Percentiles rank a stretch among this genome's conserved stretches.
These are phyloP conservation scores for Dactylellina leptospora DNA, from an alignment of 2,329 filamentous ascomycete species.

Conservation along the genomic window DNA sequence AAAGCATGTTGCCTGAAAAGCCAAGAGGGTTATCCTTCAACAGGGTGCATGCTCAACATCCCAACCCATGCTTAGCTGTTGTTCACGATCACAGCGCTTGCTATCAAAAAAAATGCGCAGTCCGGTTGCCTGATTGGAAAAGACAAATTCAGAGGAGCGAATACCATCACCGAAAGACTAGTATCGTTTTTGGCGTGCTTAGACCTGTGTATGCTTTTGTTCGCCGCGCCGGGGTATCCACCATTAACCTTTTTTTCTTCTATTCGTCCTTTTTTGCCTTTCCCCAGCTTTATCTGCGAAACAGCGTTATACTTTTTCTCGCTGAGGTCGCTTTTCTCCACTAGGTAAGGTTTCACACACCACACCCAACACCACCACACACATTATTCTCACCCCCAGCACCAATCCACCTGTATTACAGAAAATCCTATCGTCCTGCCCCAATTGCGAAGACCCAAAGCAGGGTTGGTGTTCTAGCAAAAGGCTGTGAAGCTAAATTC, in stretches of 20 bases:
- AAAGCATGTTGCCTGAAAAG: conserved; percentile 54
- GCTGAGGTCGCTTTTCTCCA: conserved; percentile 10
- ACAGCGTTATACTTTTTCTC: conserved; percentile 32
- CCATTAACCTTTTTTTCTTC: not conserved
- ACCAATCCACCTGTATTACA: conserved; percentile 6
- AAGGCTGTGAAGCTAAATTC: conserved; percentile 32
- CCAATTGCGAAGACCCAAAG: conserved; percentile 45
- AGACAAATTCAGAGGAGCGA: conserved; percentile 28
- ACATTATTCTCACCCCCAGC: not conserved
- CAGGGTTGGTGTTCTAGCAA: conserved; percentile 12
- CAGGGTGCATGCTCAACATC: conserved; percentile 6
- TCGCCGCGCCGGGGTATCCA: conserved; percentile 16
- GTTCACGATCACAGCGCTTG: conserved; percentile 6
- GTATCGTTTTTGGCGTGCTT: too few species aligned
- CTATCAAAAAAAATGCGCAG: conserved; percentile 20
- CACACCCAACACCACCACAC: conserved; percentile 25
- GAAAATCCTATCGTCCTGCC: conserved; percentile 52
- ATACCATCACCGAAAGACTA: conserved; percentile 6
- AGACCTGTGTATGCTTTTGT: conserved; percentile 5
- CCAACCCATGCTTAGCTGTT: conserved; percentile 20
- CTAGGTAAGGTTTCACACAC: conserved; percentile 41
- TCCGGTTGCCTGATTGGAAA: conserved; percentile 50
- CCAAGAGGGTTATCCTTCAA: conserved; percentile 44
- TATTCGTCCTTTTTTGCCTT: conserved; percentile 2
- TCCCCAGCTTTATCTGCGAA: conserved; percentile 31